These are phyloP conservation scores for Rhizopogon vesiculosus DNA, from an alignment of 768 basidiomycete species.

Conservation along the genomic window DNA sequence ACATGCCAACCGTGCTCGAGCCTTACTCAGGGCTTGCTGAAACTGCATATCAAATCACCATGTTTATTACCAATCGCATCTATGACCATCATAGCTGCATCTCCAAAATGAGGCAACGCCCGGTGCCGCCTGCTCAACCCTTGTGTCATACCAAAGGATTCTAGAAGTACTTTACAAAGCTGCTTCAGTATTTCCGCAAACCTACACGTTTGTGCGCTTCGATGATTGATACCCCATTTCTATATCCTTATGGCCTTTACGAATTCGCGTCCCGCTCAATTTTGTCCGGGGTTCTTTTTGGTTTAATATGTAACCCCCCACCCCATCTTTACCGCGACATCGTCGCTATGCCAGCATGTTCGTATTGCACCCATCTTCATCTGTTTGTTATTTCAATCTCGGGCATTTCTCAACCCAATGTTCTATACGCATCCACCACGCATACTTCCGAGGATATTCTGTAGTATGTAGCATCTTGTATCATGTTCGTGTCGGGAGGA, in stretches of 20 bases:
- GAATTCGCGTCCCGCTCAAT: not conserved
- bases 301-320: not conserved
- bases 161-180: not conserved
- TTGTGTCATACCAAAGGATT: not conserved
- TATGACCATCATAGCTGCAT: not conserved
- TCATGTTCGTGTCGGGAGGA: not conserved
- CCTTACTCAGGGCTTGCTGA: conserved; percentile 56
- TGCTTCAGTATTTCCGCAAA: not conserved
- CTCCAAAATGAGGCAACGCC: not conserved
- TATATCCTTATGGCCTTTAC: not conserved
- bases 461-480: conserved; percentile 1
- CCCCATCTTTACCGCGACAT: not conserved
- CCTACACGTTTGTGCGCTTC: not conserved
- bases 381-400: not conserved
- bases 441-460: not conserved
- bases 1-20: conserved; percentile 52
- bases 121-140: not conserved
- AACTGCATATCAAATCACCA: not conserved
- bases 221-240: not conserved
- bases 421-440: not conserved
- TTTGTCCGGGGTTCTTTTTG: not conserved
- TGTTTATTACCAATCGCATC: not conserved
- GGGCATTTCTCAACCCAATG: not conserved
- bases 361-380: not conserved
- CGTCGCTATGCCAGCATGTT: not conserved